A percentile compares a stretch with the other conserved stretches of the same genome.
These are phyloP conservation scores for Camptophora hylomeconis DNA, from an alignment of 2,329 filamentous ascomycete genomes.

Conservation along the genomic window DNA sequence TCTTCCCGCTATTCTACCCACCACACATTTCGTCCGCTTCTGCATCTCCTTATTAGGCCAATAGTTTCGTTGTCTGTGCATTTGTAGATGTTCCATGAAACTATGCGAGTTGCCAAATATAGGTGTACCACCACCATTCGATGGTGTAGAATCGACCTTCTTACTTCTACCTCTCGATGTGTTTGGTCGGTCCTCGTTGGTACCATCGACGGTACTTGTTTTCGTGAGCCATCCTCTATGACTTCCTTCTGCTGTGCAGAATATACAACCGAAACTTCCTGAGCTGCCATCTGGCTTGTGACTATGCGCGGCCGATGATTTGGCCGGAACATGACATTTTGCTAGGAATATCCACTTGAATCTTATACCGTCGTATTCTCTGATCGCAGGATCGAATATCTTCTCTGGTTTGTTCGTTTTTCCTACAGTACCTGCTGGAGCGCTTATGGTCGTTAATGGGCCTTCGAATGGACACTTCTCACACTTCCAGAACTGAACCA, in stretches of 20 bases:
- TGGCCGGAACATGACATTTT: slow-evolving; percentile 30
- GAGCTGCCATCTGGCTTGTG: slow-evolving; percentile 10
- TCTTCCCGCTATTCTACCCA: slow-evolving; percentile 25
- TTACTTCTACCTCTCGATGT: slow-evolving; percentile 1
- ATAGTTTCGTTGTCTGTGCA: slow-evolving; percentile 22
- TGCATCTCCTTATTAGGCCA: slow-evolving; percentile 25
- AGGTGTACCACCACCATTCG: slow-evolving; percentile 13
- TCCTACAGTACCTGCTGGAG: slow-evolving; percentile 10
- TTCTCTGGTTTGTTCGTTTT: slow-evolving; percentile 11
- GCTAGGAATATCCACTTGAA: slow-evolving; percentile 36
- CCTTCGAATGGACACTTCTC: slow-evolving; percentile 32
- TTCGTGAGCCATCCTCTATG: slow-evolving; percentile 13
- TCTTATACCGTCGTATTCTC: slow-evolving; percentile 24
- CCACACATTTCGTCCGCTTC: slow-evolving; percentile 30
- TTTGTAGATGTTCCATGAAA: slow-evolving; percentile 32
- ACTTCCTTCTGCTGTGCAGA: slow-evolving; percentile 29
- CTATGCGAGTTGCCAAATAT: slow-evolving; percentile 27
- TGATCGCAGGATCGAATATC: slow-evolving; percentile 20
- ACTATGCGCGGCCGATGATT: slow-evolving; percentile 14
- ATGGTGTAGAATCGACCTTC: too few species aligned
- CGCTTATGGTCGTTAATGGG: slow-evolving; percentile 16
- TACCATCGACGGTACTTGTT: not conserved
- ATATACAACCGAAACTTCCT: slow-evolving; percentile 31
- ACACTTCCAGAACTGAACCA: slow-evolving; percentile 24
- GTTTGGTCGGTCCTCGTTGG: slow-evolving; percentile 1